These are phyloP conservation scores for Mucor lusitanicus DNA, from an alignment of 371 early-diverging fungal genomes.

Conservation along the genomic window DNA sequence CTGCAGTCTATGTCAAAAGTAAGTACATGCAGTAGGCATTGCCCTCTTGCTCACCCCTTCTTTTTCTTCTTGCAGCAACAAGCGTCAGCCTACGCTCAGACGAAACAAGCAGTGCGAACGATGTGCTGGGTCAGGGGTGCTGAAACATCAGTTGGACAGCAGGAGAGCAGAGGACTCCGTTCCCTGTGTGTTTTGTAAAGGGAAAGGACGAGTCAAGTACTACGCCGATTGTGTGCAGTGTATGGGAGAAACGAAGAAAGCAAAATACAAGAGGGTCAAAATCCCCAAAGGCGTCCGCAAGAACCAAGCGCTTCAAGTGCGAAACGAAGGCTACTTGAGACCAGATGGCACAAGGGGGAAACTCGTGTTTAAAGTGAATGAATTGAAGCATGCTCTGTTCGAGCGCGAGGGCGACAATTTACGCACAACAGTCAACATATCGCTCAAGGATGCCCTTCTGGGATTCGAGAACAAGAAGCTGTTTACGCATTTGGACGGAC, in stretches of 20 bases:
- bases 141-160: background rate
- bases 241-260: background rate
- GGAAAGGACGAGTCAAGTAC: background rate
- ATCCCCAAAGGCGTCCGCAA: conserved; percentile 6
- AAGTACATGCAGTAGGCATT: too few relatives aligned
- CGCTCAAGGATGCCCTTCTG: conserved; percentile 79
- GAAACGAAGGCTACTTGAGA: background rate
- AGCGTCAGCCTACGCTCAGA: too few relatives aligned
- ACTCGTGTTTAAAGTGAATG: background rate
- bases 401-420: conserved; percentile 89
- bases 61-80: background rate
- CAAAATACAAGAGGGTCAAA: background rate
- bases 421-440: conserved; percentile 58
- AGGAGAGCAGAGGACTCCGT: background rate
- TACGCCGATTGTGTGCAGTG: background rate
- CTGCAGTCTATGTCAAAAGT: background rate
- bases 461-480: conserved; percentile 65
- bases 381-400: conserved; percentile 69
- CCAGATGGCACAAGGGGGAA: conserved; percentile 2
- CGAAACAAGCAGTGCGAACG: background rate
- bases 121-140: background rate
- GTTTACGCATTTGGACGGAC: conserved; percentile 71
- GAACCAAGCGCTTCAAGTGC: background rate
- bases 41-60: too few relatives aligned
- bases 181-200: background rate